Base-by-base conservation (phyloP, 108 stramenopile species). In the Pseudonitzschia delicatissima region DNA sequence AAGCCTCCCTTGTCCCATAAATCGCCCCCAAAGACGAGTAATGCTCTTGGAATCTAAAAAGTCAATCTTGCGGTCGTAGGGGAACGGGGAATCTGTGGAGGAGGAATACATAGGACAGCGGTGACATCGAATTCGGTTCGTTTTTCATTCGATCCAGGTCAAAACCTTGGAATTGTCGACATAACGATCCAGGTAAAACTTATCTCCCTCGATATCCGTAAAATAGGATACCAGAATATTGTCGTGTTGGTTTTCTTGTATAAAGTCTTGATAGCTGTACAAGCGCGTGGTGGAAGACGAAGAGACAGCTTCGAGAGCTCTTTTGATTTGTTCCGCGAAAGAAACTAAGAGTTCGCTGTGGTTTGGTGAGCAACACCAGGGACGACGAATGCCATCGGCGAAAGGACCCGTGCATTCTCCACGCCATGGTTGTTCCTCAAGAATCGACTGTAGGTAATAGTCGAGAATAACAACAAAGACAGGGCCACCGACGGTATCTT, bases 151-250 rank as follows among this genome's bases (percentile, higher is more conserved):
- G 21, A 39, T 64, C 74, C 88, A 94, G 11, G 45, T 66, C 39
- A 92, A 74, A n/a, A 95, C 72, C 45, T 76, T 71, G n/a, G 89
- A 91, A 29, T 74, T 60, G 8, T 77, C 36, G n/a, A 95, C 82
- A 68, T 82, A 93, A 48, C 92, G 76, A 69, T 88, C 84, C 45
- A 90, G 77, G 59, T 95, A 92, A 28, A 63, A 61, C 21, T 79
- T 84, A 71, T 95, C 87, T 25, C 94, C 94, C 77, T 95, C 94
- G 0, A 95, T 72, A 66, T 95, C 94, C 21, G 90, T 95, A 52
- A 88, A 44, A 40, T 68, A 78, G 17, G 77, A 63, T 1, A 78
- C 17, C 20, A 51, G 2, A 23, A 69, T 37, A 2, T 33, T 21
- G 28, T 60, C 45, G 6, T 69, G n/a, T 50, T 69, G 21, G 21